These are phyloP conservation scores for Amauroascus niger DNA, from an alignment of 2,329 filamentous ascomycete genomes.

Conservation along the genomic window DNA sequence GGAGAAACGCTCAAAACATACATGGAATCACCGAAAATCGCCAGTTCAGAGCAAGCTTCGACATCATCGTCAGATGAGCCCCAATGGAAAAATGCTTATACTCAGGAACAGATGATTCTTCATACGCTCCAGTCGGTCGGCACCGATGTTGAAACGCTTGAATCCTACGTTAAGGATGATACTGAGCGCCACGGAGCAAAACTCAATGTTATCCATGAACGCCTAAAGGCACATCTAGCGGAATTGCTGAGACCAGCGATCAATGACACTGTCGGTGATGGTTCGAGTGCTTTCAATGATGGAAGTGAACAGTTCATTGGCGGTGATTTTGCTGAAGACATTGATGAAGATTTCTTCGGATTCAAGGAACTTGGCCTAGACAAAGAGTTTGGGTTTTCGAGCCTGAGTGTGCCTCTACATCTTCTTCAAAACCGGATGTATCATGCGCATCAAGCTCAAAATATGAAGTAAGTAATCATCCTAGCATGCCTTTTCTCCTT, in stretches of 20 bases:
- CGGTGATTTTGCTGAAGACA: constrained; percentile 93
- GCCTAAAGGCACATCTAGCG: constrained; percentile 87
- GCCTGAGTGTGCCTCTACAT: constrained; percentile 84
- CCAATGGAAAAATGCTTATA: constrained; percentile 59
- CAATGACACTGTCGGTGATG: constrained; percentile 68
- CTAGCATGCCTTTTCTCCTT: neutral
- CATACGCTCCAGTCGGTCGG: constrained; percentile 81
- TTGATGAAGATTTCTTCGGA: constrained; percentile 97
- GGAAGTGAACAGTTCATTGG: constrained; percentile 94
- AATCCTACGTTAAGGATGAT: constrained; percentile 84
- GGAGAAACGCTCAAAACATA: constrained; percentile 71
- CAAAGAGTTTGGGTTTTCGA: constrained; percentile 77
- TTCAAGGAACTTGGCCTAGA: constrained; percentile 93
- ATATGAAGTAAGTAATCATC: constrained; percentile 44
- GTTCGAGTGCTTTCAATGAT: constrained; percentile 85
- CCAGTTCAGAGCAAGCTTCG: constrained; percentile 40
- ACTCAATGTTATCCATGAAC: constrained; percentile 75
- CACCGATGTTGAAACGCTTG: constrained; percentile 67
- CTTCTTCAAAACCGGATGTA: constrained; percentile 85
- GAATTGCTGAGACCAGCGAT: constrained; percentile 87
- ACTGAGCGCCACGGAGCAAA: constrained; percentile 76
- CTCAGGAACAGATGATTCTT: constrained; percentile 72
- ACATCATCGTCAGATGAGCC: constrained; percentile 20
- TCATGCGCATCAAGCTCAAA: constrained; percentile 71
- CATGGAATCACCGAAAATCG: constrained; percentile 68